Evolutionary conservation across 2,329 filamentous ascomycete genomes (phyloP).

Genomic region (Pseudogymnoascus sp.): DNA sequence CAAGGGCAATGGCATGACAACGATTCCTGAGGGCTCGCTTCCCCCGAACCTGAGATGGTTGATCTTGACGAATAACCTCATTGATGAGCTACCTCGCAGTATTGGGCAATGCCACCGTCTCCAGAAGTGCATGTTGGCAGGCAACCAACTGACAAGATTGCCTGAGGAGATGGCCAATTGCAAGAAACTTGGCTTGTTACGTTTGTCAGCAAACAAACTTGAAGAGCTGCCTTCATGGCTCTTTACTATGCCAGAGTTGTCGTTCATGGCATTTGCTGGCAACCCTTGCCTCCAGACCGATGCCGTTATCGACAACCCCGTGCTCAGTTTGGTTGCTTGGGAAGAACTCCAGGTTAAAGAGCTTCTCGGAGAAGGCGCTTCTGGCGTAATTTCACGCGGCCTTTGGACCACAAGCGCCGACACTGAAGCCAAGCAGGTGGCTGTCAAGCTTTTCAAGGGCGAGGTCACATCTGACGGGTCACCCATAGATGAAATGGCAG

Average conservation of each 20-base stretch:
- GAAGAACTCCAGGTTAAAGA: conserved; percentile 32
- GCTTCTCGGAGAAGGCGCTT: conserved; percentile 37
- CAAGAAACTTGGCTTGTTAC: conserved; percentile 35
- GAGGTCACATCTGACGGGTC: conserved; percentile 39
- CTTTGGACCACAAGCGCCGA: conserved; percentile 24
- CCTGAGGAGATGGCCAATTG: conserved; percentile 37
- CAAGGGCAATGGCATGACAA: conserved; percentile 37
- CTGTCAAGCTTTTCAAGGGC: conserved; percentile 42
- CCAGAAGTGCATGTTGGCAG: conserved; percentile 42
- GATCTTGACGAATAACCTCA: conserved; percentile 39
- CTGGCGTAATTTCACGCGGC: conserved; percentile 38
- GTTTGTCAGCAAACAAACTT: conserved; percentile 37
- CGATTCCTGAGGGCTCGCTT: conserved; percentile 34
- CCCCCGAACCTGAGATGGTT: conserved; percentile 38
- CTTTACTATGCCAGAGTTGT: conserved; percentile 36
- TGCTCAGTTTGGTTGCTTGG: conserved; percentile 35
- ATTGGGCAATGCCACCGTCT: conserved; percentile 36
- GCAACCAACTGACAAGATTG: conserved; percentile 34
- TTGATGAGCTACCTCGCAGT: conserved; percentile 32
- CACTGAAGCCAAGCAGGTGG: conserved; percentile 31
- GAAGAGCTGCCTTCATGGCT: conserved; percentile 35
- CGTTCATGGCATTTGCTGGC: conserved; percentile 39
- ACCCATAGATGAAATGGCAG: conserved; percentile 41
- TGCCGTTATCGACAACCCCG: conserved; percentile 13
- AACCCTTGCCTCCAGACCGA: conserved; percentile 34